Base-by-base conservation (phyloP, 805 yeast genomes). In the Barnettozyma siamensis region DNA sequence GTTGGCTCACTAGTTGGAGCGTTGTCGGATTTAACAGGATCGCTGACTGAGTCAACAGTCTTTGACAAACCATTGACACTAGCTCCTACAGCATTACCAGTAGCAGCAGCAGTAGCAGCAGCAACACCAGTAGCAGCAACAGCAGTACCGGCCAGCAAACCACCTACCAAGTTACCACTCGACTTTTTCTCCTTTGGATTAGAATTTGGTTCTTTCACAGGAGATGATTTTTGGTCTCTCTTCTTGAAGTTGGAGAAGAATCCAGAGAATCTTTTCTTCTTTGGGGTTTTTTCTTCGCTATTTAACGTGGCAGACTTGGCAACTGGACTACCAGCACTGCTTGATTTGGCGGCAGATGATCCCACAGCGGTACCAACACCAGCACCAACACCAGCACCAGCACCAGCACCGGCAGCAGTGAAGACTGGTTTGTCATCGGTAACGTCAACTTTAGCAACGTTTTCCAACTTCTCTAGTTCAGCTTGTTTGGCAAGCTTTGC, bases 11-110 rank as follows among this genome's bases (percentile, higher is more conserved):
- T n/a, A n/a, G 24, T 21, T 6, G 24, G 6, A 21, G 24, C 9
- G 6, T 21, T 9, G 24, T 7, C 24, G 9, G 24, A 9, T 9
- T 21, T 21, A 9, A 9, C 9, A 21, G 24, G 9, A 7, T 9
- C 24, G 9, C 24, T 9, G 47, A 21, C 23, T 44, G 42, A 16
- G 45, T 40, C 16, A 17, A 36, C 41, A 36, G 49, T 37, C n/a
- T 20, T 19, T 9, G 45, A 20, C 36, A 45, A 48, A 17, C 46
- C 53, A 45, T 54, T 51, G 43, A 53, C 59, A 33, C 33, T 26
- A 23, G 37, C 29, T 26, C 42, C 26, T 24, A 24, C 38, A 38
- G 54, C 42, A 29, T 49, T 35, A 40, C 58, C 55, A 38, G 54
- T 52, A 20, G 55, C 45, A 46, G 40, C 33, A 19, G 35, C 35